These are phyloP conservation scores for Gynostemma pentaphyllum DNA, from an alignment of 306 rosid genomes.

Conservation along the genomic window DNA sequence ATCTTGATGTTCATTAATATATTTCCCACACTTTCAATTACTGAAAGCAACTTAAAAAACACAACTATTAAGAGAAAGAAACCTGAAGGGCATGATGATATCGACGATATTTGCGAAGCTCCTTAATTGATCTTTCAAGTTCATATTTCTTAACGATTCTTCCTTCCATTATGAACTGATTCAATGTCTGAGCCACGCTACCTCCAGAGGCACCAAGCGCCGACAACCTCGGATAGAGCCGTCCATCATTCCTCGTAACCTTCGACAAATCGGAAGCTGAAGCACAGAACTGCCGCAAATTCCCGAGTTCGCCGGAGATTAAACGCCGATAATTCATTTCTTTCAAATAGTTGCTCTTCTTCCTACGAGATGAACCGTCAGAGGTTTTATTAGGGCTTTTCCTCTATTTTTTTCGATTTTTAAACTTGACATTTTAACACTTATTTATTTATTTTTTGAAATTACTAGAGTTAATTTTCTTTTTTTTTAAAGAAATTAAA, in stretches of 20 bases:
- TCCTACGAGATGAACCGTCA: background rate
- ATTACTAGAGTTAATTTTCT: no score
- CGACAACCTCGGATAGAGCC: conserved; percentile 46
- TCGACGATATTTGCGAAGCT: conserved; percentile 49
- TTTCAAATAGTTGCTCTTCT: background rate
- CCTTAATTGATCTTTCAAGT: conserved; percentile 32
- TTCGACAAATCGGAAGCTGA: background rate
- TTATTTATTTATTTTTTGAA: no score
- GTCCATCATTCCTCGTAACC: background rate
- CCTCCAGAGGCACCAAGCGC: conserved; percentile 43
- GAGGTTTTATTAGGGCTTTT: conserved; percentile 8
- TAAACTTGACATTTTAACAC: no score
- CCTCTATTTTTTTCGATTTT: no score
- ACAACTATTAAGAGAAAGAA: background rate
- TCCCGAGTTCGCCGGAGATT: conserved; percentile 21
- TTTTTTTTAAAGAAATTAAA: no score
- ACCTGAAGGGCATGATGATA: conserved; percentile 64
- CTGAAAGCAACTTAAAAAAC: background rate
- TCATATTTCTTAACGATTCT: conserved; percentile 29
- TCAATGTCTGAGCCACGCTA: conserved; percentile 42
- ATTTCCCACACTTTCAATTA: background rate
- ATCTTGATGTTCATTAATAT: background rate
- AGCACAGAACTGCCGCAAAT: conserved; percentile 28
- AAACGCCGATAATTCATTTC: conserved; percentile 35
- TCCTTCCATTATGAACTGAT: conserved; percentile 49